Evolutionary conservation across 768 basidiomycete species (phyloP).

Genomic region (Thelephora aurantiotincta): DNA sequence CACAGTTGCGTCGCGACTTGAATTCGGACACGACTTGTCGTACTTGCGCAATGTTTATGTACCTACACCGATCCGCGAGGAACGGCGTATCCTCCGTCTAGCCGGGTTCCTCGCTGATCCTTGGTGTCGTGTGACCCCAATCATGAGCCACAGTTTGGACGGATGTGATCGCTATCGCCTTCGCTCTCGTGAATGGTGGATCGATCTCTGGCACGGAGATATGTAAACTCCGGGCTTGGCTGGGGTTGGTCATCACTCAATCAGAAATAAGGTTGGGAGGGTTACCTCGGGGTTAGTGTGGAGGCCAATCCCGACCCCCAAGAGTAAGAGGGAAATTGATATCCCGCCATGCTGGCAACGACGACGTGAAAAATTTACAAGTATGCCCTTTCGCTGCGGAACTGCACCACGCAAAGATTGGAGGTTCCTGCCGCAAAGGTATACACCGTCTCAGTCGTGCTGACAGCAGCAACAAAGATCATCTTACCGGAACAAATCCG

Average conservation of each 20-base stretch:
- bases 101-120: not conserved
- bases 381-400: slow-evolving; percentile 22
- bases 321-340: too few relatives aligned
- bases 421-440: slow-evolving; percentile 12
- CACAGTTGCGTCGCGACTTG: slow-evolving; percentile 39
- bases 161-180: slow-evolving; percentile 30
- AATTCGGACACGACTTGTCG: slow-evolving; percentile 62
- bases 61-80: slow-evolving; percentile 27
- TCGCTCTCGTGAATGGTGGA: slow-evolving; percentile 40
- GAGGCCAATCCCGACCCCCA: slow-evolving; percentile 33
- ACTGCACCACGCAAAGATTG: slow-evolving; percentile 27
- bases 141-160: not conserved
- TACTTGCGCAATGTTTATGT: slow-evolving; percentile 65
- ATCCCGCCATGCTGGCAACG: too few relatives aligned
- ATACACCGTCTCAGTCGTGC: too few relatives aligned
- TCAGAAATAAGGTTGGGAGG: too few relatives aligned
- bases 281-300: slow-evolving; percentile 36
- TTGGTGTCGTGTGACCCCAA: not conserved
- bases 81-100: slow-evolving; percentile 11
- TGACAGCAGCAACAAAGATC: too few relatives aligned
- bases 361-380: slow-evolving; percentile 18
- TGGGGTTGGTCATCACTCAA: slow-evolving; percentile 24
- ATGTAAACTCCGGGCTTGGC: not conserved
- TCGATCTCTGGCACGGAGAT: slow-evolving; percentile 35
- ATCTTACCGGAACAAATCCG: too few relatives aligned